Base-by-base conservation (phyloP, 2,329 filamentous ascomycete species). In the Chlorencoelia australis region DNA sequence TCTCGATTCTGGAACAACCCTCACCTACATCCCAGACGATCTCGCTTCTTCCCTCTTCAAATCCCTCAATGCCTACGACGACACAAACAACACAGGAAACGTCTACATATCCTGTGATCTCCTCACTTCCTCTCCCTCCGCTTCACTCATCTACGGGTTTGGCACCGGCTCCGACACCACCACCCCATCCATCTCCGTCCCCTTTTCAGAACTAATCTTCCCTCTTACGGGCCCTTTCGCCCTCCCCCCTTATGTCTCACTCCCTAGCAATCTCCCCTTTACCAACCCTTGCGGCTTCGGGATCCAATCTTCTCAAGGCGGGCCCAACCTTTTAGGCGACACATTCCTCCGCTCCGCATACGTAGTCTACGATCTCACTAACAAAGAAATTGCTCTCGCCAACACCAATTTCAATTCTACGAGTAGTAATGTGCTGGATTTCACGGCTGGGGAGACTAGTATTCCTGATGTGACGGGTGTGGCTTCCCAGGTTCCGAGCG, bases 1-100 rank as follows among this genome's bases (percentile, higher is more conserved):
- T 28, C 65, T 82, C 16, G 76, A 82, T 57, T 76, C 73, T 8
- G 81, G 81, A 31, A 78, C 73, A 43, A 78, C 73, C 25, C 59
- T 82, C 33, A 78, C 71, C 55, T 74, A 77, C 43, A 64, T 85
- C 2, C 79, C 80, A 1, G 56, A 68, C 34, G 47, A 59, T 17
- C 58, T 81, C 2, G 39, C 44, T 63, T 69, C 42, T 41, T 55
- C 21, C 43, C 55, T 42, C 55, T 75, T 35, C 20, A 13, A 28
- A 54, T 56, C 50, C 28, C 49, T 44, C 42, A 58, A 48, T 39
- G 62, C 65, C 22, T 64, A 69, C 30, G 58, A 48, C n/a, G 48
- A 49, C 15, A 39, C 35, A 3, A 13, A 32, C 2, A n/a, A 30
- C 1, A 40, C 26, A 5, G 45, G 46, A 4, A 20, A 42, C 6